Base-by-base conservation (phyloP, 1,284 basidiomycete species). In the Gastroboletus turbinatus region DNA sequence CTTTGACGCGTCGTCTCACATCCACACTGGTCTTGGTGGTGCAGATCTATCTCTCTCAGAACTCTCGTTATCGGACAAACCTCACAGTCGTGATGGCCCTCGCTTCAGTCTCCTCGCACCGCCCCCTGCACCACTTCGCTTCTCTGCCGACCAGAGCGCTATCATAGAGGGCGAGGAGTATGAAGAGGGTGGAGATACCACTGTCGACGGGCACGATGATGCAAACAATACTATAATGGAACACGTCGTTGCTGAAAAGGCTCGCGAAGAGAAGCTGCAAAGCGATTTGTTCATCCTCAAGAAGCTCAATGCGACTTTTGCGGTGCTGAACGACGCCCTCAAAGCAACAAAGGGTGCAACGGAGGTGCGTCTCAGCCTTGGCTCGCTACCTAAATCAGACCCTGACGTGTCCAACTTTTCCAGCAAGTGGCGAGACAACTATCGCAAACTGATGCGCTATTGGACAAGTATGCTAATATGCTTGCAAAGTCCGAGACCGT, bases 381-480 rank as follows among this genome's bases (percentile, higher is more conserved):
- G 16, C n/a, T 43, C 32, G 17, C 45, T 35, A 32, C 51, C 32
- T 17, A 19, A 21, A 39, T 33, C 42, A 33, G 29, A 19, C 38
- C 30, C 25, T 57, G 44, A 61, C 23, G 17, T 27, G 17, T 27
- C 21, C 40, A 5, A 46, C 32, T 49, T 52, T 29, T 7, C 38
- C 52, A 90, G 88, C 80, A 82, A 60, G 77, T 90, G 33, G 82
- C 84, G 17, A 73, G 70, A 32, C 87, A 89, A 60, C 66, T 91
- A 40, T 78, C 78, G 43, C 80, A 90, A 59, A 91, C 88, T 0
- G 83, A 91, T 64, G 80, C 80, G 1, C 71, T 91, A 54, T 73
- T 92, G 53, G 82, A 88, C 69, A 87, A 84, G 76, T 91, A 91
- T 65, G 80, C 87, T 43, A 74, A 72, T 42, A 80, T 90, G 49